Percentiles rank a stretch among this genome's conserved stretches.
These are phyloP conservation scores for Penicillium rolfsii DNA, from an alignment of 2,329 filamentous ascomycete genomes.

Conservation along the genomic window DNA sequence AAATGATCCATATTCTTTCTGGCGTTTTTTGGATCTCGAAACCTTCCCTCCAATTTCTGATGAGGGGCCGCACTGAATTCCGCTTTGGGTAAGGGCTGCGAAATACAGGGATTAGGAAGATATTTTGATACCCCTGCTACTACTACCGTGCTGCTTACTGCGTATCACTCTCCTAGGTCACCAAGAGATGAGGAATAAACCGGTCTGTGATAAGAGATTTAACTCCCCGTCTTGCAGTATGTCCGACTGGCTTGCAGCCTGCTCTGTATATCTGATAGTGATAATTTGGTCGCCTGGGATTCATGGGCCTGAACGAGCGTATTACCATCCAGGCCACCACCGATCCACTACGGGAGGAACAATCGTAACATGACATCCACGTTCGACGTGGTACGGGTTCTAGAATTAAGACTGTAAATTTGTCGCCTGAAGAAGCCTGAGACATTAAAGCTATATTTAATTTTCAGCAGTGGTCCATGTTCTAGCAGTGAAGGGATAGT, in stretches of 20 bases:
- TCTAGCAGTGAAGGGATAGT: too few species aligned
- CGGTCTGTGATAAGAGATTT: not conserved
- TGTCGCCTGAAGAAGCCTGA: not conserved
- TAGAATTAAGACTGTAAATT: not conserved
- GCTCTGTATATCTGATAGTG: too few species aligned
- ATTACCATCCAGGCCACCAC: not conserved
- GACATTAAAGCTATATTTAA: not conserved
- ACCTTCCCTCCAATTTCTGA: not conserved
- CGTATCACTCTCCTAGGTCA: not conserved
- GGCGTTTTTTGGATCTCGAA: not conserved
- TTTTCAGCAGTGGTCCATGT: too few species aligned
- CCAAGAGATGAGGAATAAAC: not conserved
- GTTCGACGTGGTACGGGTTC: not conserved
- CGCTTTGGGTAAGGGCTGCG: not conserved
- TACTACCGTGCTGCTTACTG: not conserved
- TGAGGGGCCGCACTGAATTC: not conserved
- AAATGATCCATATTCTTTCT: not conserved
- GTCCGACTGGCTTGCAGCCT: too few species aligned
- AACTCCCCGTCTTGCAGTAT: too few species aligned
- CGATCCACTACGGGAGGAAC: not conserved
- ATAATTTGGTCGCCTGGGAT: not conserved
- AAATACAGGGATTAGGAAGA: not conserved
- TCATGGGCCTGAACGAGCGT: not conserved
- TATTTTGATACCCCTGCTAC: not conserved
- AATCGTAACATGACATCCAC: not conserved